Evolutionary conservation across 768 basidiomycete genomes (phyloP), one percentile per base, ranked within the genome.

Genomic region (Leccinellum rugosiceps): DNA sequence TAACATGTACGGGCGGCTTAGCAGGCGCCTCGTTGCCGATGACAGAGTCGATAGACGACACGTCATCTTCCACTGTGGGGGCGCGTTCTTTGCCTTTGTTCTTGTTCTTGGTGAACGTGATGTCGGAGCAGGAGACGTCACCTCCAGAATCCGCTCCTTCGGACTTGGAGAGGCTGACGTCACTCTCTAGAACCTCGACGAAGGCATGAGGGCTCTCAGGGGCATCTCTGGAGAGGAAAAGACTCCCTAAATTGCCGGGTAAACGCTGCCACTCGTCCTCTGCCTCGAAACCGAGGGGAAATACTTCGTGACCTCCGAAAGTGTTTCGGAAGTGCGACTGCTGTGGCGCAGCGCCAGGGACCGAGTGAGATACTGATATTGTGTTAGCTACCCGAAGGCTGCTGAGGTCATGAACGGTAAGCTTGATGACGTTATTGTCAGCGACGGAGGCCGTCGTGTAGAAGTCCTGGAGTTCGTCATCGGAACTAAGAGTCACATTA

Each of bases 381-480:
- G 68, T 58, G 23, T 66, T 65, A 28, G 70, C 66, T 43, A 74
- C 74, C 53, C 77, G 71, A 57, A 72, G 61, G 53, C 61, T 58
- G 57, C 70, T 56, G 19, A 92, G 71, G 74, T 92, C 85, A 64
- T 81, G 77, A 21, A 92, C 83, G 19, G 71, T 72, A 63, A 93
- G 82, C 71, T 83, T 88, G 72, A 86, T 74, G 25, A 72, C 57
- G 21, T 75, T 47, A 2, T 34, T 35, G 10, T n/a, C 30, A 25
- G 38, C 23, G 14, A 67, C 67, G 45, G 65, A 56, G 57, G 74
- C 64, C 7, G 75, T 73, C 28, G 67, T 64, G 67, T 87, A 91
- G 67, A 80, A 89, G 57, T 92, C 89, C 54, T 80, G 78, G n/a
- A 92, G 80, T 69, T 93, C 91, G 32, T 85, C 85, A 54, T 90